Conservation (phyloP, 2,329 filamentous ascomycete genomes). For the Trichoderma arundinaceum region DNA sequence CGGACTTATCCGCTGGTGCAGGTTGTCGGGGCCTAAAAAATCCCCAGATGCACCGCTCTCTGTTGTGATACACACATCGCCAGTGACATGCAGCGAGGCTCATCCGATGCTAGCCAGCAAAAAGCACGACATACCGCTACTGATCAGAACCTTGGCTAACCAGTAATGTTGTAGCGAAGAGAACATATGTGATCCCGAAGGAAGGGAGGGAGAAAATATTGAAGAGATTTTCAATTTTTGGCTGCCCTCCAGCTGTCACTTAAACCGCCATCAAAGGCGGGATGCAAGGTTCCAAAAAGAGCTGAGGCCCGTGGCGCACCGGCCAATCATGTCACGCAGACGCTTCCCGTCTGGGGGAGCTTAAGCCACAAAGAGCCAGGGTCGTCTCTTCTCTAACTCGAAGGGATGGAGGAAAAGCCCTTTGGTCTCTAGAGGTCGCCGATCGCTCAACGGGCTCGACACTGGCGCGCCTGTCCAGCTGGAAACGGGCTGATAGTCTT, state of each 20-base stretch:
- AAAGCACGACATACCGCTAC: not conserved
- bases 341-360: conserved; percentile 2
- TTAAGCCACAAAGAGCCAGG: conserved; percentile 16
- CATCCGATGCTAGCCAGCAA: conserved; percentile 15
- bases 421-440: not conserved
- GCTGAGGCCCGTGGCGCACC: conserved; percentile 9
- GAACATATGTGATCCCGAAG: not conserved
- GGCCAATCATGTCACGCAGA: conserved; percentile 20
- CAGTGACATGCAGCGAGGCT: not conserved
- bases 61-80: not conserved
- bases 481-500: conserved; percentile 12
- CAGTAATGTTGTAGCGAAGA: not conserved
- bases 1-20: conserved; percentile 20
- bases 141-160: not conserved
- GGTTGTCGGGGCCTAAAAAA: not conserved
- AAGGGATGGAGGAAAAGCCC: not conserved
- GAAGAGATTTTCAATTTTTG: not conserved
- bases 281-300: conserved; percentile 16
- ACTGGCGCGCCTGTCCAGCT: conserved; percentile 9
- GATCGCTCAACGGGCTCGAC: not conserved
- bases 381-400: not conserved
- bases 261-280: conserved; percentile 2
- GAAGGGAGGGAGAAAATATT: not conserved
- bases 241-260: conserved; percentile 5
- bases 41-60: not conserved